A percentile compares a stretch with the other conserved stretches of the same genome.
phyloP scores from a whole-genome alignment of 2,329 filamentous ascomycete genomes.

The Helotiales sp. region DNA sequence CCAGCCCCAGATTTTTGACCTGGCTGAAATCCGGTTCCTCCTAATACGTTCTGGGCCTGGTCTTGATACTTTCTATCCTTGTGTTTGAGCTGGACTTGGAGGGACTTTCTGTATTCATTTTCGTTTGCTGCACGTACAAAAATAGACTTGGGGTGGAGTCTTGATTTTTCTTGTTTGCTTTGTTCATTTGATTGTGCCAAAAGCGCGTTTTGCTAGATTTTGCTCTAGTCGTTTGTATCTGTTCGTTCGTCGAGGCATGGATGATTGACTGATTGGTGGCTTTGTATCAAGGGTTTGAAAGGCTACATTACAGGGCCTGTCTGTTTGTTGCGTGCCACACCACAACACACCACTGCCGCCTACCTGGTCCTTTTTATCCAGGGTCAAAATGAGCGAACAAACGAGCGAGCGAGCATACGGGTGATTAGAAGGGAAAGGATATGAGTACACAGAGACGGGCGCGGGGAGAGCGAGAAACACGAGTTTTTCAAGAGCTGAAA shows the following conservation, averaged over 20 bases:
- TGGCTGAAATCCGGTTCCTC: background rate
- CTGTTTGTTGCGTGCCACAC: background rate
- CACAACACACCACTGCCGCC: background rate
- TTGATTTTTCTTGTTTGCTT: slow-evolving; percentile 14
- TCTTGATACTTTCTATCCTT: background rate
- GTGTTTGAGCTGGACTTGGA: slow-evolving; percentile 6
- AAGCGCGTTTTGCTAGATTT: background rate
- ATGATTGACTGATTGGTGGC: no score
- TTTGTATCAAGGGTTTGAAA: background rate
- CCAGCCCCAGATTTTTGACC: background rate
- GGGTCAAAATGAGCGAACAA: background rate
- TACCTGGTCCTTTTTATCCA: background rate
- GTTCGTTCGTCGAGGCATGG: background rate
- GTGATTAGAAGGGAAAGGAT: background rate
- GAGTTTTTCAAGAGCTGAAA: slow-evolving; percentile 42
- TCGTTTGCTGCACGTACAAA: slow-evolving; percentile 9
- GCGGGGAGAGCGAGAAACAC: slow-evolving; percentile 25
- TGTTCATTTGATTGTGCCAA: background rate
- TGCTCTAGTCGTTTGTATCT: background rate
- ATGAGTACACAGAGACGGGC: slow-evolving; percentile 5
- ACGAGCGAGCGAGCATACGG: background rate
- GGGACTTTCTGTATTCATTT: background rate
- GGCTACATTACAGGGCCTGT: background rate
- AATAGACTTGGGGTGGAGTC: slow-evolving; percentile 27
- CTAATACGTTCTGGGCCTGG: background rate